Evolutionary conservation across 306 rosid species (phyloP), one percentile per base, ranked within the genome.

Genomic region (Begonia peltatifolia): DNA sequence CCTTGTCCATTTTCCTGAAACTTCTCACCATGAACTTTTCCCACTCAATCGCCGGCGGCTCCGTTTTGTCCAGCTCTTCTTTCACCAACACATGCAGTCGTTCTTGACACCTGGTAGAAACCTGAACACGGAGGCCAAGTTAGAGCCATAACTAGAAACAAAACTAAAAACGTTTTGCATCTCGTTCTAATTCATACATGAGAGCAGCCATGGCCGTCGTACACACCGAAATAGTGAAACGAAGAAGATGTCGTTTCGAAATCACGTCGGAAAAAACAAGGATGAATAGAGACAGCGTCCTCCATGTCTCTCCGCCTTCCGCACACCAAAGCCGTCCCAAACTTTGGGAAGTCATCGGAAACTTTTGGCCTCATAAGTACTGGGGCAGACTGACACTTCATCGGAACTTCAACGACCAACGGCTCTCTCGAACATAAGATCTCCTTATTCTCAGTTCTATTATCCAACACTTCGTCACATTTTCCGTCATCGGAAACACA

Each of bases 151-250:
- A 2, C n/a, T 30, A 30, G 38, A 30, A 30, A 30, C 9, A 30
- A 5, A 30, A 30, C 38, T 30, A 30, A 7, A 30, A 30, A 30
- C 38, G 38, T 30, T 30, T 1, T 30, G 38, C 8, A 4, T 5
- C 38, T 30, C 38, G 38, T 30, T 30, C 38, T 30, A n/a, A n/a
- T 7, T 44, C 48, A 3, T 44, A 44, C 48, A 44, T 44, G 48
- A 44, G 53, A 49, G 23, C 53, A n/a, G 16, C 53, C 53, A 16
- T 49, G 53, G 20, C 53, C 53, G 20, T 49, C 48, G 53, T 11
- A 49, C 17, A 49, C 53, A 2, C 53, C 53, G 53, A 13, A 49
- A 49, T 12, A 49, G 53, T 49, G 16, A 16, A 49, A 49, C 11
- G 6, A 11, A 14, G 50, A 46, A 13, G 11, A 10, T 10, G n/a